Base-by-base conservation (phyloP, 352 stramenopile genomes). In the Globisporangium canariense region DNA sequence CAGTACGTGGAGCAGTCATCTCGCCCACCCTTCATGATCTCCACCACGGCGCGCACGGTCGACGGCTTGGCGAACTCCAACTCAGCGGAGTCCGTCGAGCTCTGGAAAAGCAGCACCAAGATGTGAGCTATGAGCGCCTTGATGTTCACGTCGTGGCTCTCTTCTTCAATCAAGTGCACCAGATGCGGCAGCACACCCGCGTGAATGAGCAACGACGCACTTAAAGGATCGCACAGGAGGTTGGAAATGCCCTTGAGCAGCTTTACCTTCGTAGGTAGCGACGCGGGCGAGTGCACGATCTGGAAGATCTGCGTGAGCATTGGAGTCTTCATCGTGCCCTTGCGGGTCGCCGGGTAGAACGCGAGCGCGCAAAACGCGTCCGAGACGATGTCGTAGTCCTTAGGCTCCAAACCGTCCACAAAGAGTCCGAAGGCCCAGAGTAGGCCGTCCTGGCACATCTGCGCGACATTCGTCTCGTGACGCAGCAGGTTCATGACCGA, bases 361-460 rank as follows among this genome's bases (percentile, higher is more conserved):
- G 81, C 67, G 14, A 92, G 62, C 22, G 80, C 76, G n/a, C 76
- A 78, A 58, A 90, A 92, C 0, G 76, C 81, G 47, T 92, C 81
- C 11, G 78, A 77, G 18, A 92, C 54, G 53, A 92, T 79, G 14
- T 81, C 78, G 34, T 78, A 84, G 69, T 90, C 83, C 45, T 78
- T 71, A 1, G 60, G 47, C 50, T 87, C 79, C 73, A 83, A 82
- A n/a, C 60, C 70, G 38, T 73, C 73, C 6, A 79, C 75, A 47
- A 90, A 92, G 0, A 90, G 64, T 7, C 69, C 75, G 36, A 90
- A 90, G 0, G 79, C 83, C 83, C 83, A 92, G 9, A 90, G 68
- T 28, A 92, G 62, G 2, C 83, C 83, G 49, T 92, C 83, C 16
- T 88, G 77, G 55, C 81, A 90, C 58, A 92, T 71, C 8, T 75